Evolutionary conservation across 1,284 basidiomycete species (phyloP), one percentile per base, ranked within the genome.

Genomic region (Melanopsichium pennsylvanicum): DNA sequence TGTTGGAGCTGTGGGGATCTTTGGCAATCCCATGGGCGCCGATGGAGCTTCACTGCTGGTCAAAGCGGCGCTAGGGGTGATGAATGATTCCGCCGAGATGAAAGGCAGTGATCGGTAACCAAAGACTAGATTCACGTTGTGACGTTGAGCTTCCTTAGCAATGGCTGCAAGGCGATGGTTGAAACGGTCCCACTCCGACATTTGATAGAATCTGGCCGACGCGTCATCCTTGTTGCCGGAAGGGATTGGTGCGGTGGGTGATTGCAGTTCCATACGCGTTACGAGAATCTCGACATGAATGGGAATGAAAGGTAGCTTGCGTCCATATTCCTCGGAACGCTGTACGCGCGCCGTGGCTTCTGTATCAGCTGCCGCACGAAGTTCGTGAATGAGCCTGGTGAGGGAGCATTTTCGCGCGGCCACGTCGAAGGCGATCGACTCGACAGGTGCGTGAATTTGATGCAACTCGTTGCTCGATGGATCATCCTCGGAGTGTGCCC

Each of bases 371-470:
- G 70, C 67, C 12, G 49, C 48, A 3, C 63, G 34, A 16, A 74
- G 56, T 16, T 74, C 64, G 31, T 46, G 47, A 2, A 67, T 46
- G 16, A 57, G 50, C 27, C 50, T 58, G 44, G 63, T 52, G 25
- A 74, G 52, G 16, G 69, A 71, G 35, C 51, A 71, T 35, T 64
- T 63, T 4, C 35, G 48, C 8, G 72, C 69, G 12, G 63, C 67
- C 11, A 40, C 19, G 36, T 74, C 72, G 16, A 66, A 45, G 11
- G 68, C 55, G n/a, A 52, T 31, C 15, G 51, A 46, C 5, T 50
- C 27, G n/a, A 19, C 21, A 3, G 7, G 11, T 12, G n/a, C n/a
- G n/a, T 16, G 21, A 16, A 6, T 16, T 25, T n/a, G n/a, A n/a
- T n/a, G n/a, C n/a, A n/a, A n/a, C n/a, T n/a, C n/a, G n/a, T n/a